phyloP scores from a whole-genome alignment of 2,329 filamentous ascomycete genomes.

The Golovinomyces cichoracearum region DNA sequence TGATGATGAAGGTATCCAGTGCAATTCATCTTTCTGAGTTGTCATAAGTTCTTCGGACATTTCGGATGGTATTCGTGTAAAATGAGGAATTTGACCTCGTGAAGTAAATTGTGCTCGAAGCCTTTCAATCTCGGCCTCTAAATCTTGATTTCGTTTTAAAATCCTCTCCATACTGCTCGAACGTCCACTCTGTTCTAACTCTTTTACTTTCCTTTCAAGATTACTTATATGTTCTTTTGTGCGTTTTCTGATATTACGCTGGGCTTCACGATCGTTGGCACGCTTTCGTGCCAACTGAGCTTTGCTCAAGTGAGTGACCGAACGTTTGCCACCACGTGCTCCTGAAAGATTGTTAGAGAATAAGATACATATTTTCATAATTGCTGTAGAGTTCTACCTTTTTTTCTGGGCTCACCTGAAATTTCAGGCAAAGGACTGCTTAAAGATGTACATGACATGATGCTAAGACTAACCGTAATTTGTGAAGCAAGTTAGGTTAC shows the following conservation, averaged over 20 bases:
- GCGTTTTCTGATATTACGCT: constrained; percentile 63
- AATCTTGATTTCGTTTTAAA: constrained; percentile 12
- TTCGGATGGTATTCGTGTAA: constrained; percentile 6
- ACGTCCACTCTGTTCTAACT: constrained; percentile 6
- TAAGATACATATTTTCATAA: not conserved
- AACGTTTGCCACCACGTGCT: constrained; percentile 22
- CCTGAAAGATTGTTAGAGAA: not conserved
- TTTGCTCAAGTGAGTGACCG: constrained; percentile 66
- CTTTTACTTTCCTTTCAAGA: constrained; percentile 13
- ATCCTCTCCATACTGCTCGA: constrained; percentile 21
- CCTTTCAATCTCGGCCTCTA: constrained; percentile 12
- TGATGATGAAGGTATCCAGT: constrained; percentile 8
- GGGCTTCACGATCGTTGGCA: constrained; percentile 73
- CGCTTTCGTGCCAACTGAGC: constrained; percentile 73
- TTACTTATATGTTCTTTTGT: constrained; percentile 54
- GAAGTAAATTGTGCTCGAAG: constrained; percentile 10
- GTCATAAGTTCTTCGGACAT: constrained; percentile 9
- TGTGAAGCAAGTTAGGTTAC: not conserved
- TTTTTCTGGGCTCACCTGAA: constrained; percentile 6
- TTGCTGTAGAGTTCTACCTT: constrained; percentile 9
- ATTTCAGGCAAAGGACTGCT: constrained; percentile 5
- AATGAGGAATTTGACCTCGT: constrained; percentile 2
- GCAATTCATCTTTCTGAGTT: constrained; percentile 7
- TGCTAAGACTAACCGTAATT: not conserved
- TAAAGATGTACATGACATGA: constrained; percentile 6